Percentiles rank a stretch among this genome's conserved stretches.
These are phyloP conservation scores for Avena insularis DNA, from an alignment of 176 grass and related monocot genomes.

Conservation along the genomic window DNA sequence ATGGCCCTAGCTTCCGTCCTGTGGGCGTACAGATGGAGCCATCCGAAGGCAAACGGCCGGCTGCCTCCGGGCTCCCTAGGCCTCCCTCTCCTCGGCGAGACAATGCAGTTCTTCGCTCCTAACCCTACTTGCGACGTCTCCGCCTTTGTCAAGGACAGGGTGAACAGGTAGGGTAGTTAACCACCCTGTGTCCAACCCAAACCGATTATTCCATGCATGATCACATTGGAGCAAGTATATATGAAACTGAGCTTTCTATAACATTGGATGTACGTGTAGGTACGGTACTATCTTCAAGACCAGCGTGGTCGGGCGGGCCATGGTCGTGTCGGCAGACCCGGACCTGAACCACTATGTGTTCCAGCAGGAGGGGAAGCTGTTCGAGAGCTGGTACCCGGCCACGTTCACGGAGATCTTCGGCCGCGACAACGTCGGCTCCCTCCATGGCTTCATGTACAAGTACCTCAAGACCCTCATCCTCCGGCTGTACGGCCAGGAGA, in stretches of 20 bases:
- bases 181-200: not conserved
- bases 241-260: constrained; percentile 5
- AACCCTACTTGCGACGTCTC: constrained; percentile 65
- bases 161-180: constrained; percentile 42
- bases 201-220: not conserved
- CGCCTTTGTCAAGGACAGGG: constrained; percentile 63
- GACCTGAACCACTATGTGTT: constrained; percentile 73
- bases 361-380: constrained; percentile 84
- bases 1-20: constrained; percentile 37
- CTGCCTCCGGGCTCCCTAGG: constrained; percentile 76
- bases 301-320: constrained; percentile 60
- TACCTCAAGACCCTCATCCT: constrained; percentile 80
- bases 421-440: constrained; percentile 66
- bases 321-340: constrained; percentile 73
- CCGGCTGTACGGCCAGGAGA: constrained; percentile 72
- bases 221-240: not conserved
- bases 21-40: constrained; percentile 63
- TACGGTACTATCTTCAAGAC: constrained; percentile 72
- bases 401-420: constrained; percentile 88
- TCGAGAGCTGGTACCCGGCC: constrained; percentile 94
- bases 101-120: constrained; percentile 61
- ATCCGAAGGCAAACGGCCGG: constrained; percentile 50
- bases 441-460: constrained; percentile 86
- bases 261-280: constrained; percentile 3
- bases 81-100: constrained; percentile 68